Conservation (phyloP, 148 eudicot genomes). For the Vaccinium myrtillus region DNA sequence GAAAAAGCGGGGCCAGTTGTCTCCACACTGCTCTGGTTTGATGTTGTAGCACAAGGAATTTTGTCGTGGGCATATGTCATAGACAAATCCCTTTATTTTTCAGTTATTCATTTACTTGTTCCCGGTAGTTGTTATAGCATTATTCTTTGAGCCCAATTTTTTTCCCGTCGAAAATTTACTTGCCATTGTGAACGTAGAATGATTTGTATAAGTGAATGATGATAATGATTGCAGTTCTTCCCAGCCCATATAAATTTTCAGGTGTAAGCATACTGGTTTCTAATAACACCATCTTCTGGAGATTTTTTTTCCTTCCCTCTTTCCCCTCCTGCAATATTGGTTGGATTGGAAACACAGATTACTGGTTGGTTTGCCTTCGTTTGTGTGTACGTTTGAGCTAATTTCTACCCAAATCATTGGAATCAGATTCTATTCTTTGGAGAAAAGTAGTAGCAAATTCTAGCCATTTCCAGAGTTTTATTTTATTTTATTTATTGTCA, state of each 20-base stretch:
- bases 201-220: conserved; percentile 2
- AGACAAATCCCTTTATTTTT: conserved; percentile 9
- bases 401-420: background rate
- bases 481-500: background rate
- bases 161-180: background rate
- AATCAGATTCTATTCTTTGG: background rate
- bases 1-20: conserved; percentile 16
- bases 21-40: conserved; percentile 25
- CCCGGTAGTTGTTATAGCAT: conserved; percentile 17
- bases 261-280: background rate
- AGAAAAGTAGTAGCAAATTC: background rate
- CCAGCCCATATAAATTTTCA: background rate
- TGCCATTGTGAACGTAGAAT: conserved; percentile 15
- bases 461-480: background rate
- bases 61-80: conserved; percentile 23
- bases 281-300: background rate
- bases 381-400: background rate
- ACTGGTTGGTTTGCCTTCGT: background rate
- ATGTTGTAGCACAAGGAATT: conserved; percentile 30
- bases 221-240: background rate
- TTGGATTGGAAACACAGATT: background rate
- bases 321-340: background rate
- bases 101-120: conserved; percentile 1
- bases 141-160: conserved; percentile 20
- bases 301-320: background rate